Percentiles rank a stretch among this genome's conserved stretches.
Evolutionary conservation across 192 early-diverging fungal genomes (phyloP).

Genomic region (Lunasporangiospora selenospora): DNA sequence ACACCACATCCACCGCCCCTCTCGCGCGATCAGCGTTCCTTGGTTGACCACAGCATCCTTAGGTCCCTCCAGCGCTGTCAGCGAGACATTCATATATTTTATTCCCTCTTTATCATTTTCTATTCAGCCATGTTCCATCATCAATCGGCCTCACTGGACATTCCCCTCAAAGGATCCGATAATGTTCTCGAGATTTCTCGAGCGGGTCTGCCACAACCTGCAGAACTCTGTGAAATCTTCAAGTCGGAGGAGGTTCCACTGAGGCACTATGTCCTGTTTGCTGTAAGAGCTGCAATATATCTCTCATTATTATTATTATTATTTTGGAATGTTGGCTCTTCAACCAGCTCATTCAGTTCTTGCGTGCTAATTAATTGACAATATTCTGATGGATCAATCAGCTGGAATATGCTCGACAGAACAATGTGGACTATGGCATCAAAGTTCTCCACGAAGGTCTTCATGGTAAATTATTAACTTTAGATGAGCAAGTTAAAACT

Average conservation of each 20-base stretch:
- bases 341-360: too few relatives aligned
- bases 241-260: slow-evolving; percentile 68
- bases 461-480: slow-evolving; percentile 31
- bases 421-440: slow-evolving; percentile 63
- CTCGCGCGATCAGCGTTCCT: too few relatives aligned
- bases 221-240: slow-evolving; percentile 75
- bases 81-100: too few relatives aligned
- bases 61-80: too few relatives aligned
- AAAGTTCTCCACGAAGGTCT: slow-evolving; percentile 64
- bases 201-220: slow-evolving; percentile 60
- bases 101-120: too few relatives aligned
- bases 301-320: too few relatives aligned
- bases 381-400: slow-evolving; percentile 28
- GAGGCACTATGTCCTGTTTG: slow-evolving; percentile 73
- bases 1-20: too few relatives aligned
- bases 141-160: slow-evolving; percentile 54
- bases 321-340: too few relatives aligned
- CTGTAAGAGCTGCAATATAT: slow-evolving; percentile 58
- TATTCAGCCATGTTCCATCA: slow-evolving; percentile 28
- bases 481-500: too few relatives aligned
- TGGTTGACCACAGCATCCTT: too few relatives aligned
- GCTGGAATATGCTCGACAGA: slow-evolving; percentile 79
- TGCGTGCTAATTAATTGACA: slow-evolving; percentile 2
- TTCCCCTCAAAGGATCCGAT: slow-evolving; percentile 65
- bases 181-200: slow-evolving; percentile 79